Percentiles rank a stretch among this genome's conserved stretches.
Conservation (phyloP, 2,329 filamentous ascomycete genomes). For the Teratosphaeria nubilosa region DNA sequence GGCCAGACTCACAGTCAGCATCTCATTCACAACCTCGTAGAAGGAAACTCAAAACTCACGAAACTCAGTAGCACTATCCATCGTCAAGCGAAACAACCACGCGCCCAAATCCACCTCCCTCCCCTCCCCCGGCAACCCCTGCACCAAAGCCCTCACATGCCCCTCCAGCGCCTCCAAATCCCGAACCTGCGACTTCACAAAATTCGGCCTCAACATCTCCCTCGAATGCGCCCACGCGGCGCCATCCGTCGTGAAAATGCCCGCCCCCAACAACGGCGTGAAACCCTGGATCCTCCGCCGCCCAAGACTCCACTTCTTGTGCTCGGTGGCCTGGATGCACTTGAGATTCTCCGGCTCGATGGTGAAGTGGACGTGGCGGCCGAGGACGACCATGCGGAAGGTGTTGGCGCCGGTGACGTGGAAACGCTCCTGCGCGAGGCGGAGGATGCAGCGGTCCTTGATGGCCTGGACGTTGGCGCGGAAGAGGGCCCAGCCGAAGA, state of each 20-base stretch:
- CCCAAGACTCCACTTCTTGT: conserved; percentile 38
- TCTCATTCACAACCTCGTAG: neutral
- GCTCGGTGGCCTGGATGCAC: conserved; percentile 34
- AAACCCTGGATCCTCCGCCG: conserved; percentile 24
- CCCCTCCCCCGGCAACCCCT: conserved; percentile 47
- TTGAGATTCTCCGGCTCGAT: conserved; percentile 41
- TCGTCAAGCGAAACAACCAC: conserved; percentile 53
- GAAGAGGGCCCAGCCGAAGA: conserved; percentile 45
- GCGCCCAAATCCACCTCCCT: conserved; percentile 47
- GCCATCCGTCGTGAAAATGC: conserved; percentile 39
- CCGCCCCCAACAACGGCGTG: conserved; percentile 32
- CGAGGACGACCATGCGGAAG: conserved; percentile 30
- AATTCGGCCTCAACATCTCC: conserved; percentile 45
- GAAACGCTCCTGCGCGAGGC: conserved; percentile 26
- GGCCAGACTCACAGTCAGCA: neutral
- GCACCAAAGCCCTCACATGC: conserved; percentile 49
- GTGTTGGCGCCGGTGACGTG: conserved; percentile 22
- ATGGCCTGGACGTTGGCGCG: conserved; percentile 29
- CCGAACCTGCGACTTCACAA: conserved; percentile 42
- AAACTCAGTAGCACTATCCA: conserved; percentile 59
- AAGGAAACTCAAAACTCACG: conserved; percentile 2
- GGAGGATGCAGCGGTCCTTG: conserved; percentile 28
- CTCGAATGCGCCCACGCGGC: conserved; percentile 27
- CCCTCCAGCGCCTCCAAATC: conserved; percentile 49
- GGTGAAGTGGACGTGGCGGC: conserved; percentile 28